Evolutionary conservation across 2,329 filamentous ascomycete species (phyloP).

Genomic region (Dothidotthia symphoricarpi): DNA sequence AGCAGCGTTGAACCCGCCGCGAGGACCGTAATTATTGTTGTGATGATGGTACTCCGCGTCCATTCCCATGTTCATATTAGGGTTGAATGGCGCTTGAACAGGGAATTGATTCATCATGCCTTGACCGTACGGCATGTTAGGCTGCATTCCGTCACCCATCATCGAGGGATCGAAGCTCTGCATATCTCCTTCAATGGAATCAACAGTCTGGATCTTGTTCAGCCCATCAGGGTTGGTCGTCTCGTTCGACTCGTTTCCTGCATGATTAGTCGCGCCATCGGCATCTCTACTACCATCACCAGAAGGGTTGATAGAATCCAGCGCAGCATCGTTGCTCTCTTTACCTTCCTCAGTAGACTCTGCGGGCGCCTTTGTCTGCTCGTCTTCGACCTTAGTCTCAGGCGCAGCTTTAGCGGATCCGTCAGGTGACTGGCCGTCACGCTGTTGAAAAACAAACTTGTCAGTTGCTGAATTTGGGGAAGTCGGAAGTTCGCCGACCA

Average conservation of each 20-base stretch:
- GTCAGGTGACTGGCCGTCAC: slow-evolving; percentile 34
- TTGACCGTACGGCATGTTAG: slow-evolving; percentile 20
- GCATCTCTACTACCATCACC: slow-evolving; percentile 10
- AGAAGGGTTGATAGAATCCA: slow-evolving; percentile 8
- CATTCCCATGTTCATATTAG: slow-evolving; percentile 42
- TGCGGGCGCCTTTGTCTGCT: slow-evolving; percentile 21
- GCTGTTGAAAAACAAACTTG: slow-evolving; percentile 21
- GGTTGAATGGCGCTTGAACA: slow-evolving; percentile 52
- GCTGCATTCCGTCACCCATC: slow-evolving; percentile 32
- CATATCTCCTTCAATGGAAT: slow-evolving; percentile 26
- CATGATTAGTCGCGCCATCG: slow-evolving; percentile 16
- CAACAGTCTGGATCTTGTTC: slow-evolving; percentile 38
- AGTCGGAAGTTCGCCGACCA: slow-evolving; percentile 4
- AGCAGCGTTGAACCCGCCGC: slow-evolving; percentile 46
- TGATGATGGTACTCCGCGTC: slow-evolving; percentile 7
- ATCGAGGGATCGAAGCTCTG: slow-evolving; percentile 26
- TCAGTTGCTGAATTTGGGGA: slow-evolving; percentile 24
- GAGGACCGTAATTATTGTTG: slow-evolving; percentile 44
- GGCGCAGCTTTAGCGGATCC: slow-evolving; percentile 32
- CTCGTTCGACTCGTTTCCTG: slow-evolving; percentile 17
- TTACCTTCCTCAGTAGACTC: slow-evolving; percentile 35
- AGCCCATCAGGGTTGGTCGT: slow-evolving; percentile 20
- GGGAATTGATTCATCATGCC: slow-evolving; percentile 49
- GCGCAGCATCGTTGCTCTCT: slow-evolving; percentile 8
- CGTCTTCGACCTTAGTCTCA: slow-evolving; percentile 34